Evolutionary conservation across 345 rosid species (phyloP).

Genomic region (Eucalyptus cloeziana): DNA sequence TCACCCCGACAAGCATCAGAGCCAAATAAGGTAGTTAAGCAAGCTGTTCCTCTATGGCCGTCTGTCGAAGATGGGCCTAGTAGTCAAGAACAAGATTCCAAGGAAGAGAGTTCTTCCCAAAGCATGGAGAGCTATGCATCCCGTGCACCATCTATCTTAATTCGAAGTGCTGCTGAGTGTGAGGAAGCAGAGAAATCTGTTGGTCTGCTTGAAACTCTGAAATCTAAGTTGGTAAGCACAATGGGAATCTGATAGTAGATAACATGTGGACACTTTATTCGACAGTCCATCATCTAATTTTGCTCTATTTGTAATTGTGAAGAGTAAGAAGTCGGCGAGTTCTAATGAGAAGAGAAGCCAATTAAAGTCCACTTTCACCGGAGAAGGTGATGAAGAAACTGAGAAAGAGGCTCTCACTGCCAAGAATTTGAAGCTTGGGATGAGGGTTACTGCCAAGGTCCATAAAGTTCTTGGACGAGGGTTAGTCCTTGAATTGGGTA

Average conservation of each 20-base stretch:
- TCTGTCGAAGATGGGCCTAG: constrained; percentile 20
- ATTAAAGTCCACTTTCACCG: background rate
- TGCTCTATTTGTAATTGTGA: background rate
- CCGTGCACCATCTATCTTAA: constrained; percentile 42
- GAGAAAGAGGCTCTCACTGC: constrained; percentile 8
- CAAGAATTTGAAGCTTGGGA: constrained; percentile 54
- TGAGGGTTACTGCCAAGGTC: constrained; percentile 50
- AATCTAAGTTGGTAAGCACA: constrained; percentile 8
- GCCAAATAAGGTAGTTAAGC: constrained; percentile 11
- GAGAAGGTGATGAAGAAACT: background rate
- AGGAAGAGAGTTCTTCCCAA: background rate
- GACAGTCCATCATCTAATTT: background rate
- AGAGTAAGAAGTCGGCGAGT: background rate
- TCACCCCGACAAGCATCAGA: constrained; percentile 13
- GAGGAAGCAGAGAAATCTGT: constrained; percentile 59
- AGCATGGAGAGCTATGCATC: constrained; percentile 10
- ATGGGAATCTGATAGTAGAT: background rate
- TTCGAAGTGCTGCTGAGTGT: constrained; percentile 84
- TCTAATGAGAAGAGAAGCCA: background rate
- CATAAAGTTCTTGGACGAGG: constrained; percentile 60
- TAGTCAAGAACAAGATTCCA: constrained; percentile 20
- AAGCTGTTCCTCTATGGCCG: constrained; percentile 24
- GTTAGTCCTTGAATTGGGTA: constrained; percentile 86
- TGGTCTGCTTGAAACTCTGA: constrained; percentile 11
- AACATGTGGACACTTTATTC: background rate